A percentile compares a stretch with the other conserved stretches of the same genome.
Conservation (phyloP, 2,329 filamentous ascomycete genomes). For the Penicillium sp. region DNA sequence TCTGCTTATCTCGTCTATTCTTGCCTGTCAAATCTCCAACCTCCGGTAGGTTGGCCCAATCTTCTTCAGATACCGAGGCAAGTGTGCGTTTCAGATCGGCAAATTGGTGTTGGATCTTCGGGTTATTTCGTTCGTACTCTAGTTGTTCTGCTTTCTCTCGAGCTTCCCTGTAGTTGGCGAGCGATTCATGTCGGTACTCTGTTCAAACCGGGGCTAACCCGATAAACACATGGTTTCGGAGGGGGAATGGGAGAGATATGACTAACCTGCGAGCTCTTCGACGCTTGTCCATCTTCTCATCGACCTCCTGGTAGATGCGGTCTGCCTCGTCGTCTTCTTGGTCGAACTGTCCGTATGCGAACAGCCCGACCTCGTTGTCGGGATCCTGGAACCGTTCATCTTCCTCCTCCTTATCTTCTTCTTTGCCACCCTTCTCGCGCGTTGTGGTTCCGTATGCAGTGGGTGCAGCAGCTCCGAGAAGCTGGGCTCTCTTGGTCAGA, state of each 20-base stretch:
- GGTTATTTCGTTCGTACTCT: conserved; percentile 95
- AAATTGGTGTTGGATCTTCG: conserved; percentile 97
- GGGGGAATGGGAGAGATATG: conserved; percentile 22
- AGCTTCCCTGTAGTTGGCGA: conserved; percentile 73
- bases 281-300: conserved; percentile 93
- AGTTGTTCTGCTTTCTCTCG: conserved; percentile 88
- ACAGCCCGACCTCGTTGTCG: conserved; percentile 93
- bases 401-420: conserved; percentile 68
- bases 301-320: conserved; percentile 89
- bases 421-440: conserved; percentile 62
- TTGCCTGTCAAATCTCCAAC: conserved; percentile 96
- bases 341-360: conserved; percentile 93
- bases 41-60: conserved; percentile 94
- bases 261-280: conserved; percentile 84
- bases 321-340: conserved; percentile 98
- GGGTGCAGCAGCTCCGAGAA: conserved; percentile 69
- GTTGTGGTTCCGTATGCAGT: conserved; percentile 68
- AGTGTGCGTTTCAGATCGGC: conserved; percentile 91
- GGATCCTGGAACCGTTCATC: conserved; percentile 89
- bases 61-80: conserved; percentile 84
- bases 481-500: conserved; percentile 86
- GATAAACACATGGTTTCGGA: conserved; percentile 63
- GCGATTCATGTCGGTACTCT: conserved; percentile 72
- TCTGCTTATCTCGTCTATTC: conserved; percentile 81
- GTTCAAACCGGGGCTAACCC: conserved; percentile 58